A percentile compares a stretch with the other conserved stretches of the same genome.
phyloP scores from a whole-genome alignment of 2,329 filamentous ascomycete species.

The Blumeriella jaapii region DNA sequence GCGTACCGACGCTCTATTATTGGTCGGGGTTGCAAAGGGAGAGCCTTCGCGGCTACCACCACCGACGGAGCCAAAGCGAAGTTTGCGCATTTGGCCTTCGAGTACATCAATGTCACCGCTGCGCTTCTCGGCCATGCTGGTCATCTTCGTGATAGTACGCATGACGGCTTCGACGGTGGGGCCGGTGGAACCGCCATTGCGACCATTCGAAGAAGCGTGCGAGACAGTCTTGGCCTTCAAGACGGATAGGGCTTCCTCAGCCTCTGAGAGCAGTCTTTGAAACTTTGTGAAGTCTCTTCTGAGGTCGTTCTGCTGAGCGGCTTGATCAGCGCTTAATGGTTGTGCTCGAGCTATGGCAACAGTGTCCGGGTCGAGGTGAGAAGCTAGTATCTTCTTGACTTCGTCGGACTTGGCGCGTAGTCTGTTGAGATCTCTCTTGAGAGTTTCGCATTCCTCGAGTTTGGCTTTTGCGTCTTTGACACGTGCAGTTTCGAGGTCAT shows the following conservation, averaged over 20 bases:
- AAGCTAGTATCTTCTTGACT: slow-evolving; percentile 62
- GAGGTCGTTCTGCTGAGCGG: slow-evolving; percentile 72
- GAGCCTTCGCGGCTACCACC: slow-evolving; percentile 36
- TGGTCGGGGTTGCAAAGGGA: slow-evolving; percentile 29
- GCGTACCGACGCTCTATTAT: slow-evolving; percentile 17
- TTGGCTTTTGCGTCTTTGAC: slow-evolving; percentile 59
- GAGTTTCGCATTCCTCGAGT: slow-evolving; percentile 53
- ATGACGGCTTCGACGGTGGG: slow-evolving; percentile 89
- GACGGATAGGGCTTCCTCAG: slow-evolving; percentile 69
- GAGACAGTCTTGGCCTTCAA: slow-evolving; percentile 68
- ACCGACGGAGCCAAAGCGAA: slow-evolving; percentile 40
- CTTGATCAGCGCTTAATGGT: slow-evolving; percentile 75
- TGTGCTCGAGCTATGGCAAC: slow-evolving; percentile 53
- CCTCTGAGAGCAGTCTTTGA: slow-evolving; percentile 61
- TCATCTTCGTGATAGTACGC: slow-evolving; percentile 88
- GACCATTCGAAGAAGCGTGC: slow-evolving; percentile 37
- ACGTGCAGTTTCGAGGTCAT: slow-evolving; percentile 53
- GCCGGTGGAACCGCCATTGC: slow-evolving; percentile 32
- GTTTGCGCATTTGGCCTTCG: slow-evolving; percentile 71
- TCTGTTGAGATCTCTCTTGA: slow-evolving; percentile 58
- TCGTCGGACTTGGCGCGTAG: slow-evolving; percentile 69
- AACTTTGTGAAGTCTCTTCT: slow-evolving; percentile 64
- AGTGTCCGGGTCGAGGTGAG: slow-evolving; percentile 56
- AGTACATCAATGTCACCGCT: slow-evolving; percentile 85
- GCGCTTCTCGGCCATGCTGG: slow-evolving; percentile 79